phyloP scores from a whole-genome alignment of 805 yeast species.

The Wickerhamomyces queroliae region DNA sequence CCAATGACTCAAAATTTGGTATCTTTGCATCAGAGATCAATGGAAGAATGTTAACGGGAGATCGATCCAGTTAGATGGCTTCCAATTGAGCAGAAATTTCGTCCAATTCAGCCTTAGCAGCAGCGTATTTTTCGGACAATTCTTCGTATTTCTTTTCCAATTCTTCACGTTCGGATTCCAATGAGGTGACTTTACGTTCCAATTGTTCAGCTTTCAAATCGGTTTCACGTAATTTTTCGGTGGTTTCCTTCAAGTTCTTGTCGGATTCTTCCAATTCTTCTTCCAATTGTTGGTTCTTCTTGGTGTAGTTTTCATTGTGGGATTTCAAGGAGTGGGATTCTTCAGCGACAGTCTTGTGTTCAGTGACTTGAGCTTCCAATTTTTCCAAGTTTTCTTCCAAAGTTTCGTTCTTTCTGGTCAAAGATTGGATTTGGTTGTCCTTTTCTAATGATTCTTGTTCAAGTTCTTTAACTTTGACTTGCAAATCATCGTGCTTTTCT shows the following conservation, averaged over 20 bases:
- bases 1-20: too few species aligned
- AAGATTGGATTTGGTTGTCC: conserved; percentile 91
- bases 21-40: too few species aligned
- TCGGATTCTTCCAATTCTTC: conserved; percentile 90
- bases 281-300: conserved; percentile 84
- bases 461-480: conserved; percentile 74
- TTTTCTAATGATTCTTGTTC: conserved; percentile 90
- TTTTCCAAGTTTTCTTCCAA: conserved; percentile 79
- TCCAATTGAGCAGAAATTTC: conserved; percentile 96
- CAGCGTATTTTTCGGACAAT: conserved; percentile 70
- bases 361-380: conserved; percentile 64
- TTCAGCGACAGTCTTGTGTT: conserved; percentile 81
- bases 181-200: conserved; percentile 87
- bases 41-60: too few species aligned
- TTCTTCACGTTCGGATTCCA: conserved; percentile 88
- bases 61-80: conserved; percentile 22
- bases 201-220: conserved; percentile 95
- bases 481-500: conserved; percentile 88
- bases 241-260: conserved; percentile 85
- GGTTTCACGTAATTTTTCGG: conserved; percentile 89
- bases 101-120: conserved; percentile 90
- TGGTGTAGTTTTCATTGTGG: conserved; percentile 84
- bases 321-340: conserved; percentile 86
- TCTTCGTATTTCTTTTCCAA: conserved; percentile 91
- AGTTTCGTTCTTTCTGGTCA: conserved; percentile 86